Base-by-base conservation (phyloP, 2,329 filamentous ascomycete species). In the Epichloe hybrida region DNA sequence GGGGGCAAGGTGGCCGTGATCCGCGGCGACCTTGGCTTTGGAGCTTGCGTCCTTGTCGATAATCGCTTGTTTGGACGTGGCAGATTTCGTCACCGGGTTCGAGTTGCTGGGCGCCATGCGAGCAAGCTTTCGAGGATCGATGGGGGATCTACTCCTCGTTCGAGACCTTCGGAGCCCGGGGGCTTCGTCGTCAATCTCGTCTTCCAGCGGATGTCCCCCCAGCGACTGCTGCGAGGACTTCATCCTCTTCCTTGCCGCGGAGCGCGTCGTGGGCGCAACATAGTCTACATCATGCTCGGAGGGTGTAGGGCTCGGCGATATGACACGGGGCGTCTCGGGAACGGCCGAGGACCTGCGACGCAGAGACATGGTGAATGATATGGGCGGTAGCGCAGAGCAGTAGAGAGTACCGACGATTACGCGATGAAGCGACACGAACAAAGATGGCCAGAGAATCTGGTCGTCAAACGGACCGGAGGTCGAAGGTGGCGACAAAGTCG, bases 321-420 rank as follows among this genome's bases (percentile, higher is more conserved):
- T 94, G 58, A 96, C 86, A 62, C 88, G 84, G 61, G 89, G 89
- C 51, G 85, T 93, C 52, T 78, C 77, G 52, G 90, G 89, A 52
- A 93, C 73, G 58, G 73, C 66, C 9, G 31, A 23, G 4, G 48
- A 23, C 54, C 77, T 72, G 49, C 68, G 66, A 52, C 70, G 72
- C 53, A 72, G 63, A 51, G 78, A 73, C 71, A 83, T 80, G 61
- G 64, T 62, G 65, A 68, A 70, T 8, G 70, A 67, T 54, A 84
- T 84, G 39, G 78, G 76, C 45, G 81, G 81, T 2, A 86, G 74
- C 40, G 73, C 70, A 52, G 81, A 72, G 46, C 69, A 68, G 57
- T 68, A 66, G 60, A 84, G 70, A 58, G 75, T 72, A 56, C 83
- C 83, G 57, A 74, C 69, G 55, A 83, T 61, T 54, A 74, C 68